These are phyloP conservation scores for Abelmoschus esculentus DNA, from an alignment of 345 rosid genomes.

Conservation along the genomic window DNA sequence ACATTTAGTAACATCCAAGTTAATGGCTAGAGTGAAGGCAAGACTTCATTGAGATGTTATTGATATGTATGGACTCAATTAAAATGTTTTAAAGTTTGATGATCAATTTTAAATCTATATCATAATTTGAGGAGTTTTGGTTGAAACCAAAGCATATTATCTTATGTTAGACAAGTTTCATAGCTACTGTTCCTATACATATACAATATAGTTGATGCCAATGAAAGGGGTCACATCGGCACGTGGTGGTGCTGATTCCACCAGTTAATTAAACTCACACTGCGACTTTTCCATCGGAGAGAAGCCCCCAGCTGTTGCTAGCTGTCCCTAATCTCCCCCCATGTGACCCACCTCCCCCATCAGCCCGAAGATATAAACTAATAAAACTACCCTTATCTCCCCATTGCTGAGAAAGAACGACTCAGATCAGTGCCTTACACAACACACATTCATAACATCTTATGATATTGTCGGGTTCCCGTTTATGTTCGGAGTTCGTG, in stretches of 20 bases:
- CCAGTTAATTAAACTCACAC: slow-evolving; percentile 10
- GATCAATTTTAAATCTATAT: too few relatives aligned
- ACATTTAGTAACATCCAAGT: too few relatives aligned
- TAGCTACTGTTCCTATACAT: not conserved
- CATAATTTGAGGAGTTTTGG: too few relatives aligned
- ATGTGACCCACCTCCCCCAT: slow-evolving; percentile 33
- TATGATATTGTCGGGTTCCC: not conserved
- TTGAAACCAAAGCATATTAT: not conserved
- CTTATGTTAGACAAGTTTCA: not conserved
- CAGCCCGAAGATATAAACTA: not conserved
- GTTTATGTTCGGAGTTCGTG: not conserved
- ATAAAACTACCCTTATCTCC: not conserved
- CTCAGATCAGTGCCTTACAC: not conserved
- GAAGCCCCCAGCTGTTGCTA: slow-evolving; percentile 45
- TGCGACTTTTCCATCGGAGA: slow-evolving; percentile 17
- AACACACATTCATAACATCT: not conserved
- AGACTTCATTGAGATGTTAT: too few relatives aligned
- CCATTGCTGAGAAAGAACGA: not conserved
- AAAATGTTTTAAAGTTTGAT: too few relatives aligned
- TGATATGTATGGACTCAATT: too few relatives aligned
- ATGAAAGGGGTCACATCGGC: slow-evolving; percentile 37
- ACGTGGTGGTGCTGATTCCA: slow-evolving; percentile 45
- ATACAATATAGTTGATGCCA: not conserved
- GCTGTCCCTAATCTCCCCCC: slow-evolving; percentile 42
- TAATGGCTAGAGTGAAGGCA: too few relatives aligned